Evolutionary conservation across 805 yeast species (phyloP), one percentile per base, ranked within the genome.

Genomic region (Kluyveromyces starmeri): DNA sequence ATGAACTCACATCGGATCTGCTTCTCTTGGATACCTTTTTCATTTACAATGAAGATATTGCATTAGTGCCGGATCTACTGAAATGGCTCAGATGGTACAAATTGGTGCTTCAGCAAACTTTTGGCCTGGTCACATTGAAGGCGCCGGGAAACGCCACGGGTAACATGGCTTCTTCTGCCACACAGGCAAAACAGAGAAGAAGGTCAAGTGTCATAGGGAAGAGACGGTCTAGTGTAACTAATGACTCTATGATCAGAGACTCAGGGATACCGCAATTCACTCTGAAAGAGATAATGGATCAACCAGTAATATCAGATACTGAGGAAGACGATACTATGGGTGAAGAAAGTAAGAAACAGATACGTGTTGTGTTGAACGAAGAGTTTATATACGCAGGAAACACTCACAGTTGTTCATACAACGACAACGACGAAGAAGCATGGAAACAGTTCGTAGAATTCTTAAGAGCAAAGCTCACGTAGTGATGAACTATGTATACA

Each of bases 191-290:
- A 30, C 23, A n/a, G 22, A 45, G 48, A 34, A 46, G 55, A 24
- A 51, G 60, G 30, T 37, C 56, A 18, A 48, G 50, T n/a, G 51
- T 58, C 4, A 43, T 43, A 13, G 46, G 47, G 19, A 46, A 42
- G 20, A 47, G 50, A 23, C 46, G 58, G 23, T 53, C 61, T 3
- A 53, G 57, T 28, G 33, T 54, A 17, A 44, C 53, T 2, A 59
- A 55, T 17, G 43, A 59, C 2, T 45, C 49, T 8, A 53, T 57
- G 48, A 34, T 57, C 10, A 53, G 49, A 32, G 61, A 57, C 27
- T 57, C 55, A 38, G 61, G 61, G 5, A 28, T 57, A 10, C 59
- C 51, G 24, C 58, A 57, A 32, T 52, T 49, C 24, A 55, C 47
- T 32, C 39, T 58, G 22, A 51, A 53, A 27, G 63, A 58, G 29